phyloP scores from a whole-genome alignment of 2,329 filamentous ascomycete genomes.

The Hypomyces perniciosus region DNA sequence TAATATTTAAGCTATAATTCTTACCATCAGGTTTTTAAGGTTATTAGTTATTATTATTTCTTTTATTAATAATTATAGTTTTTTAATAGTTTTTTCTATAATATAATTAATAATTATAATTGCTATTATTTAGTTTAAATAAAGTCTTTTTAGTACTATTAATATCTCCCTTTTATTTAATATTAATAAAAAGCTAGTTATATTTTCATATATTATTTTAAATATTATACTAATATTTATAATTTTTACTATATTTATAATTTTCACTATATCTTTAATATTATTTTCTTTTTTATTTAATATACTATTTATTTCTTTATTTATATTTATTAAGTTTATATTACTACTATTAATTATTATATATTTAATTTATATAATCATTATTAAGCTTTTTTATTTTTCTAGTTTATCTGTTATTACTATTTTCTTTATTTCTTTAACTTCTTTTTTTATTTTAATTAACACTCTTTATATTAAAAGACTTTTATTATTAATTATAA shows the following conservation, averaged over 20 bases:
- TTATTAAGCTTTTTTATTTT: no score
- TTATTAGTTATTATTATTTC: background rate
- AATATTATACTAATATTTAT: background rate
- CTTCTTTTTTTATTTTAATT: background rate
- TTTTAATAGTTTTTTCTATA: background rate
- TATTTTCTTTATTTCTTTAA: background rate
- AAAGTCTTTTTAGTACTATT: background rate
- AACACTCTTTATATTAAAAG: background rate
- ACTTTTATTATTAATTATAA: background rate
- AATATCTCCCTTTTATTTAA: background rate
- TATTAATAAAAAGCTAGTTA: background rate
- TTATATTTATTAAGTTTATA: no score
- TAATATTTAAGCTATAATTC: background rate
- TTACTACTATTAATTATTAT: no score
- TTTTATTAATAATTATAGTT: background rate
- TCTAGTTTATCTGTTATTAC: background rate
- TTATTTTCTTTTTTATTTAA: no score
- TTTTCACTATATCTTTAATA: background rate
- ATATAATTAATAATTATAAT: background rate
- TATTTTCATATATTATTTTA: conserved; percentile 1
- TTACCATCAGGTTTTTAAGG: background rate
- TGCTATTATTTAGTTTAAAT: background rate
- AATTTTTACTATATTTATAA: background rate
- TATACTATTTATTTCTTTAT: no score
- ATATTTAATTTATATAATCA: no score